Conservation (phyloP, 345 rosid species). For the Salix brachista region DNA sequence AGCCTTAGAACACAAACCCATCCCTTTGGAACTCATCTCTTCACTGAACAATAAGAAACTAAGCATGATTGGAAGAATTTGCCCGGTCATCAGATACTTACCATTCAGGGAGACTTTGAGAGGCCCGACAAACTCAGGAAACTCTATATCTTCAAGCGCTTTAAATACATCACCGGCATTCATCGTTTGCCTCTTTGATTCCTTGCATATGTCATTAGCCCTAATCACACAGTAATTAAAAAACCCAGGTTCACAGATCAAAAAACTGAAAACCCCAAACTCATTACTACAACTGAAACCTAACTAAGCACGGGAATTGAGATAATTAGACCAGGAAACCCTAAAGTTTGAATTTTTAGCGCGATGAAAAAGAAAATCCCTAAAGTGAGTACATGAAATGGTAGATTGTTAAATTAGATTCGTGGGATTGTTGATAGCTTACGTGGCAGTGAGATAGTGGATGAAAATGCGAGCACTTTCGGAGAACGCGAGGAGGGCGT, state of each 20-base stretch:
- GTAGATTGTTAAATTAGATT: background rate
- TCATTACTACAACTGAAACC: background rate
- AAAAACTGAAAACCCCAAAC: background rate
- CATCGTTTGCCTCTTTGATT: slow-evolving; percentile 63
- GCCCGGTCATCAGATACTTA: background rate
- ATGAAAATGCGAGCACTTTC: slow-evolving; percentile 73
- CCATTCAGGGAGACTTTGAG: slow-evolving; percentile 61
- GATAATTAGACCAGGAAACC: background rate
- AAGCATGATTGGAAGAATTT: background rate
- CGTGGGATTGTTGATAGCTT: background rate
- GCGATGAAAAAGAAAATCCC: background rate
- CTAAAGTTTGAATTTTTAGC: too few relatives aligned
- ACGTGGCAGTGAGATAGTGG: slow-evolving; percentile 76
- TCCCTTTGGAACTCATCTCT: background rate
- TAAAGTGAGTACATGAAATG: background rate
- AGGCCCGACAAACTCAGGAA: slow-evolving; percentile 49
- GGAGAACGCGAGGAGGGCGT: slow-evolving; percentile 60
- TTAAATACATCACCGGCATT: slow-evolving; percentile 56
- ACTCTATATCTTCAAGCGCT: slow-evolving; percentile 61
- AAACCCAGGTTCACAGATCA: background rate
- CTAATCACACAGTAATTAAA: slow-evolving; percentile 22
- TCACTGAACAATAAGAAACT: background rate
- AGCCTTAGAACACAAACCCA: background rate
- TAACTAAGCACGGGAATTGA: background rate
- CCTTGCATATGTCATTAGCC: slow-evolving; percentile 69